Evolutionary conservation across 2,329 filamentous ascomycete genomes (phyloP).

Genomic region (Colletotrichum sp.): DNA sequence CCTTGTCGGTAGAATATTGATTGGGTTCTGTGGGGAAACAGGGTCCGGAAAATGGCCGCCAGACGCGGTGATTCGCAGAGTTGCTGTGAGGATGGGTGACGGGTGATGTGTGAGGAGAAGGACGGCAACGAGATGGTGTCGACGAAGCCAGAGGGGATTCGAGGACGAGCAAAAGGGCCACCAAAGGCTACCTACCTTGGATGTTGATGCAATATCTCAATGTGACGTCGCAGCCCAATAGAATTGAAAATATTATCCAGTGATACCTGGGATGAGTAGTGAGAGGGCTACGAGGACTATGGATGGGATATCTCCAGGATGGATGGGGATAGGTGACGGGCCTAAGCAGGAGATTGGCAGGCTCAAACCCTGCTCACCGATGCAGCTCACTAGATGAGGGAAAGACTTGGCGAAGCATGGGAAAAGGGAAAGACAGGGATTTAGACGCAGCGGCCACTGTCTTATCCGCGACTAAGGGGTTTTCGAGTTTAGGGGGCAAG

Average conservation of each 20-base stretch:
- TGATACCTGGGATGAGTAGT: neutral
- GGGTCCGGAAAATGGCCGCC: neutral
- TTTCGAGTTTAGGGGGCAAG: constrained; percentile 9
- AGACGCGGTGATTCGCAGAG: neutral
- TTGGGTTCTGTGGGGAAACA: constrained; percentile 9
- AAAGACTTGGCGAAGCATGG: neutral
- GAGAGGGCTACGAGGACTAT: neutral
- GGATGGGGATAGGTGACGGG: constrained; percentile 1
- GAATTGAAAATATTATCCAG: neutral
- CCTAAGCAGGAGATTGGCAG: constrained; percentile 12
- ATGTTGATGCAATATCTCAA: neutral
- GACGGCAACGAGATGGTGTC: neutral
- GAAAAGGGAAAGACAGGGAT: neutral
- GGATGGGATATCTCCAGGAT: neutral
- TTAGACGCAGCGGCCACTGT: constrained; percentile 9
- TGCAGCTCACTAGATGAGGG: neutral
- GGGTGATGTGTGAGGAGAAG: neutral
- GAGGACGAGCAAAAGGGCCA: neutral
- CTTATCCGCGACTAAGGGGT: constrained; percentile 16
- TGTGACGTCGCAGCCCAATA: neutral
- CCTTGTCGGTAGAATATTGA: neutral
- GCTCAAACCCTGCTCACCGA: constrained; percentile 11
- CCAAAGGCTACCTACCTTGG: neutral
- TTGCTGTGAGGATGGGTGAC: neutral
- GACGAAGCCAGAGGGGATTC: neutral